A percentile compares a stretch with the other conserved stretches of the same genome.
phyloP scores from a whole-genome alignment of 495 filamentous ascomycete genomes.

The Penicillium canariense region DNA sequence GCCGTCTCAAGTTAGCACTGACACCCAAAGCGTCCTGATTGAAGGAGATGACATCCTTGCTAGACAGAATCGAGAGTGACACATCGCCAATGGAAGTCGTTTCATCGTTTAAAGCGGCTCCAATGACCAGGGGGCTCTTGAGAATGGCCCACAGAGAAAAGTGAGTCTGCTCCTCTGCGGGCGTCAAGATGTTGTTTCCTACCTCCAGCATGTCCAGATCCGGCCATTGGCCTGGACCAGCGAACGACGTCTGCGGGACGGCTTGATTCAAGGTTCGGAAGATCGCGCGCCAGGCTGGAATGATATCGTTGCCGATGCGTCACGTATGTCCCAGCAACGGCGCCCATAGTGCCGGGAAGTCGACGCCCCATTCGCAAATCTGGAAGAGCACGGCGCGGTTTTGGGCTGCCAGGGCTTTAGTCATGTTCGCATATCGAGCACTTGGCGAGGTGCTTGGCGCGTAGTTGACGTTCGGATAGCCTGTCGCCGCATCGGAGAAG shows the following conservation, averaged over 20 bases:
- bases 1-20: conserved; percentile 34
- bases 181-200: conserved; percentile 37
- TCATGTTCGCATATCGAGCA: conserved; percentile 34
- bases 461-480: conserved; percentile 42
- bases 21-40: conserved; percentile 54
- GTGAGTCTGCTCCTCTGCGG: conserved; percentile 48
- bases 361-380: conserved; percentile 54
- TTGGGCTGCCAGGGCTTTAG: conserved; percentile 21
- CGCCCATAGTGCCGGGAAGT: conserved; percentile 49
- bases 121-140: conserved; percentile 56
- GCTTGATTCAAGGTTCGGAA: conserved; percentile 51
- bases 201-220: conserved; percentile 58
- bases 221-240: conserved; percentile 46
- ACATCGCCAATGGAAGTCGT: conserved; percentile 26
- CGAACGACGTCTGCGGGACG: conserved; percentile 36
- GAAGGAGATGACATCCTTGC: conserved; percentile 50
- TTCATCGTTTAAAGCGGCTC: conserved; percentile 41
- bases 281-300: conserved; percentile 49
- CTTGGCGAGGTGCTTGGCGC: conserved; percentile 30
- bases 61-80: conserved; percentile 42
- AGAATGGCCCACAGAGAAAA: conserved; percentile 58
- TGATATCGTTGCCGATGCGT: conserved; percentile 57
- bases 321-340: conserved; percentile 47
- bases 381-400: conserved; percentile 44
- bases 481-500: conserved; percentile 40